Evolutionary conservation across 106 monocot genomes (phyloP).

Genomic region (Xerophyta viscosa): DNA sequence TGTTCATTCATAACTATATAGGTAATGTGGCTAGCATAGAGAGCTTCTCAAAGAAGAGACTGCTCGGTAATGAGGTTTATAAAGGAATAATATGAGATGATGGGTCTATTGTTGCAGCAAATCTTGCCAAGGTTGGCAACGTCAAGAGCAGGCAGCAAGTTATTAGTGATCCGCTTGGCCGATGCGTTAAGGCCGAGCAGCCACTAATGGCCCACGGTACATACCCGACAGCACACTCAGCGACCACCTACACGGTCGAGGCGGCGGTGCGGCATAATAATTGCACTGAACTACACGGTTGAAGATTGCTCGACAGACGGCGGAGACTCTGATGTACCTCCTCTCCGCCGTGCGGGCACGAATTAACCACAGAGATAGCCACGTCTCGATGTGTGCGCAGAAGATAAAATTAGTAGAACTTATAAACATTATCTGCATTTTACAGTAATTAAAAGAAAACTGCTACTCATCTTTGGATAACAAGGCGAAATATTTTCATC

Average conservation of each 20-base stretch:
- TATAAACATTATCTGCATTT: too few relatives aligned
- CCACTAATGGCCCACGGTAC: constrained; percentile 24
- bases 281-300: constrained; percentile 8
- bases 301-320: constrained; percentile 8
- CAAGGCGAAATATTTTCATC: too few relatives aligned
- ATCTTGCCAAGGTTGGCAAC: constrained; percentile 22
- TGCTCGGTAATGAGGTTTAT: constrained; percentile 23
- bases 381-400: too few relatives aligned
- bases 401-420: too few relatives aligned
- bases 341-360: neutral
- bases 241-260: constrained; percentile 21
- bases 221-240: constrained; percentile 27
- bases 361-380: constrained; percentile 14
- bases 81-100: constrained; percentile 18
- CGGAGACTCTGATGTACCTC: constrained; percentile 6
- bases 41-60: constrained; percentile 13
- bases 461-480: too few relatives aligned
- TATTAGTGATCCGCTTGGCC: constrained; percentile 26
- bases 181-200: constrained; percentile 21
- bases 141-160: constrained; percentile 19
- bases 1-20: too few relatives aligned
- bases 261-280: neutral
- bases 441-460: too few relatives aligned
- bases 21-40: too few relatives aligned
- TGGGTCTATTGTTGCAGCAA: constrained; percentile 17